Conservation (phyloP, 208 protist species). For the Leishmania martiniquensis region DNA sequence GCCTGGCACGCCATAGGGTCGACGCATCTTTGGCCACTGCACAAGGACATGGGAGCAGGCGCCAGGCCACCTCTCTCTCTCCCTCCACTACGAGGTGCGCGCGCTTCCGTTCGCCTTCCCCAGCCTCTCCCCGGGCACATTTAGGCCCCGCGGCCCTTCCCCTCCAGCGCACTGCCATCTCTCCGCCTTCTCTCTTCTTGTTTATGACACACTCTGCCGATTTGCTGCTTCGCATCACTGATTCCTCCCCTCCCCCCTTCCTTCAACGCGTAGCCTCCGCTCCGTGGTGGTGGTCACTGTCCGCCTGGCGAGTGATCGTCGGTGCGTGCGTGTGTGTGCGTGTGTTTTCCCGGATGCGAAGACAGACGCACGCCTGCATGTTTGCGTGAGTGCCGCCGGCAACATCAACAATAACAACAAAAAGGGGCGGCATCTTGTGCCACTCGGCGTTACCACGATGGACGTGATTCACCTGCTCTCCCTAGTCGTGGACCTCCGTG, state of each 20-base stretch:
- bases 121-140: neutral
- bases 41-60: neutral
- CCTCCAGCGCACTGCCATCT: neutral
- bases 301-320: neutral
- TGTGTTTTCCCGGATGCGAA: neutral
- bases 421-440: neutral
- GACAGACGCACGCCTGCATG: neutral
- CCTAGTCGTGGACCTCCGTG: slow-evolving; percentile 28
- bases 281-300: neutral
- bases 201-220: neutral
- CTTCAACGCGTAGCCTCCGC: neutral
- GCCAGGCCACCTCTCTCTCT: neutral
- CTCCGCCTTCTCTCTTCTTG: neutral
- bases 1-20: neutral
- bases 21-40: neutral
- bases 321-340: neutral
- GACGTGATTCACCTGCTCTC: slow-evolving; percentile 5
- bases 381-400: neutral
- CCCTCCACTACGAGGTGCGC: neutral
- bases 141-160: neutral
- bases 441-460: neutral
- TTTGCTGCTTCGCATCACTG: neutral
- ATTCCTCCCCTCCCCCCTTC: neutral
- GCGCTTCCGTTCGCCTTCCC: neutral
- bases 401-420: too few species aligned